phyloP scores from a whole-genome alignment of 306 rosid genomes.

The Vicia sativa region DNA sequence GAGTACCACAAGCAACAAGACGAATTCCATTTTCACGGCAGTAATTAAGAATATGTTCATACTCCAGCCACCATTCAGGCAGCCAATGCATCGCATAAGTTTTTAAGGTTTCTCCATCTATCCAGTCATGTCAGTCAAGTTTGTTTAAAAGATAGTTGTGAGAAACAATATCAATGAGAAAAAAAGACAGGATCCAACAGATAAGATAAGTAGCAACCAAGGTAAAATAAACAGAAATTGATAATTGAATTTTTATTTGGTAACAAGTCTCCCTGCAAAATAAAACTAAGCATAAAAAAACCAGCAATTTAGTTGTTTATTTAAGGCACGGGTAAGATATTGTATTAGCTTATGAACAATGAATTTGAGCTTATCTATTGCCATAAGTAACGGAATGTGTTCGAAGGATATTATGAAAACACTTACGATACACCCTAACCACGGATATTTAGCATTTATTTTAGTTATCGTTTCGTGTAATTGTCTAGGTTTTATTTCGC shows the following conservation, averaged over 20 bases:
- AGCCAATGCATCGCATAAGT: conserved; percentile 69
- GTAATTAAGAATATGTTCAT: conserved; percentile 82
- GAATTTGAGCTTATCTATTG: not conserved
- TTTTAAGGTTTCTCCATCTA: conserved; percentile 83
- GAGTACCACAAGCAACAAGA: conserved; percentile 85
- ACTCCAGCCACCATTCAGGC: conserved; percentile 83
- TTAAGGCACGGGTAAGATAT: not conserved
- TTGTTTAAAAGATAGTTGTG: conserved; percentile 30
- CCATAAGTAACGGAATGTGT: not conserved
- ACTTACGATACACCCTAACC: too few species aligned
- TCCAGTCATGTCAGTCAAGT: conserved; percentile 54
- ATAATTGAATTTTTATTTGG: conserved; percentile 18
- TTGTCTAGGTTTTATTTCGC: too few species aligned
- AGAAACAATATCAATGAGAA: conserved; percentile 3
- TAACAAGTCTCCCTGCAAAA: not conserved
- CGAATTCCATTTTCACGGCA: conserved; percentile 75
- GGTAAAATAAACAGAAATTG: not conserved
- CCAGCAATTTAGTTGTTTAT: not conserved
- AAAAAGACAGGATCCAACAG: not conserved
- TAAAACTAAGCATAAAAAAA: not conserved
- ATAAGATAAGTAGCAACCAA: not conserved
- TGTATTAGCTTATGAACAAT: not conserved
- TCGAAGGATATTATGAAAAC: too few species aligned
- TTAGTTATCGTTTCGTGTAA: too few species aligned
- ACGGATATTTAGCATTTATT: too few species aligned